Evolutionary conservation across 768 basidiomycete species (phyloP).

Genomic region (Hirschioporus abietinus): DNA sequence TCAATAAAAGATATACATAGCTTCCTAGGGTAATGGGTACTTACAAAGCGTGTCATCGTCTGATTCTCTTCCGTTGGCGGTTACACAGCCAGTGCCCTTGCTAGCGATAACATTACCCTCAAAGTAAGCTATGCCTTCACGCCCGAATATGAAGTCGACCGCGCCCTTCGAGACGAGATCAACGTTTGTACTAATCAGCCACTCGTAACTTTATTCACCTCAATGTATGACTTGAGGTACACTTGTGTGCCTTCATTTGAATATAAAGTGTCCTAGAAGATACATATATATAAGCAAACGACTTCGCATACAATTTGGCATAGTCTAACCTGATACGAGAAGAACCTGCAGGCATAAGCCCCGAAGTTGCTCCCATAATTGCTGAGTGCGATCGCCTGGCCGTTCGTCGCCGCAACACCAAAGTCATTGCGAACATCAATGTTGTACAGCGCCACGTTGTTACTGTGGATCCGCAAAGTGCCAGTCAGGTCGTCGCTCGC

Average conservation of each 20-base stretch:
- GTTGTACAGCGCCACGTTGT: slow-evolving; percentile 40
- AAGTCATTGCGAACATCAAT: slow-evolving; percentile 39
- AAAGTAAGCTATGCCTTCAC: slow-evolving; percentile 37
- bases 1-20: neutral
- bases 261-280: slow-evolving; percentile 41
- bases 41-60: slow-evolving; percentile 42
- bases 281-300: slow-evolving; percentile 13
- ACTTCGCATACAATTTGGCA: neutral
- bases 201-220: slow-evolving; percentile 24
- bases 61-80: slow-evolving; percentile 42
- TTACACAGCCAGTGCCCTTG: slow-evolving; percentile 39
- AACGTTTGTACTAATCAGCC: neutral
- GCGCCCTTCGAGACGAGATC: slow-evolving; percentile 31
- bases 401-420: slow-evolving; percentile 5
- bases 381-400: slow-evolving; percentile 45
- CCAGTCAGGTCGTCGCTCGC: slow-evolving; percentile 45
- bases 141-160: slow-evolving; percentile 48
- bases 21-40: slow-evolving; percentile 12
- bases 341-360: slow-evolving; percentile 15
- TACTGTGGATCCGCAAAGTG: slow-evolving; percentile 41
- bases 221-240: slow-evolving; percentile 37
- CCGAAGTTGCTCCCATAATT: slow-evolving; percentile 37
- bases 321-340: slow-evolving; percentile 15
- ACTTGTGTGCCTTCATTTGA: slow-evolving; percentile 45
- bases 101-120: slow-evolving; percentile 44